Percentiles rank a stretch among this genome's conserved stretches.
These are phyloP conservation scores for Eucalyptus sideroxylon DNA, from an alignment of 345 rosid genomes.

Conservation along the genomic window DNA sequence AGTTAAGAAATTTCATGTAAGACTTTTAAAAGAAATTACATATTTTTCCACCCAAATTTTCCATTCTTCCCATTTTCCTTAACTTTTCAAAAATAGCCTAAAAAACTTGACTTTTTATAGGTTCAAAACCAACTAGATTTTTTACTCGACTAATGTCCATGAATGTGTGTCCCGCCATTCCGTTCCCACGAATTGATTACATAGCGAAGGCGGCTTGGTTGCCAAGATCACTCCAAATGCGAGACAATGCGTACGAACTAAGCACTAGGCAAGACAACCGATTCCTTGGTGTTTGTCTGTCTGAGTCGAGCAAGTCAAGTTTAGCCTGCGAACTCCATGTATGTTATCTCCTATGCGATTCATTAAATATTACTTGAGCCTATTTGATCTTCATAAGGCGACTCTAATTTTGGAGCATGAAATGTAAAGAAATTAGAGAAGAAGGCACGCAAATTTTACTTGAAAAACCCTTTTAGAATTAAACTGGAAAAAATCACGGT, in stretches of 20 bases:
- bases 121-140: neutral
- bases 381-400: neutral
- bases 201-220: neutral
- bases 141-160: neutral
- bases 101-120: too few species aligned
- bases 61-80: neutral
- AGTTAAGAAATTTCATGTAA: neutral
- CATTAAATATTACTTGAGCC: neutral
- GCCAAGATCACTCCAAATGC: neutral
- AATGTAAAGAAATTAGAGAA: neutral
- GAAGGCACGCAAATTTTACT: neutral
- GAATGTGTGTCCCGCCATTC: neutral
- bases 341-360: neutral
- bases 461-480: neutral
- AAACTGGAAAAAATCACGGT: rapidly evolving
- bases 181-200: neutral
- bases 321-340: neutral
- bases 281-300: neutral
- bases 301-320: neutral
- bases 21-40: neutral
- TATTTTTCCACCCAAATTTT: neutral
- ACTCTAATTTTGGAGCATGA: neutral
- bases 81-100: neutral
- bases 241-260: neutral
- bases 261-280: neutral